Conservation (phyloP, 2,329 filamentous ascomycete species). For the Fusarium sp. region DNA sequence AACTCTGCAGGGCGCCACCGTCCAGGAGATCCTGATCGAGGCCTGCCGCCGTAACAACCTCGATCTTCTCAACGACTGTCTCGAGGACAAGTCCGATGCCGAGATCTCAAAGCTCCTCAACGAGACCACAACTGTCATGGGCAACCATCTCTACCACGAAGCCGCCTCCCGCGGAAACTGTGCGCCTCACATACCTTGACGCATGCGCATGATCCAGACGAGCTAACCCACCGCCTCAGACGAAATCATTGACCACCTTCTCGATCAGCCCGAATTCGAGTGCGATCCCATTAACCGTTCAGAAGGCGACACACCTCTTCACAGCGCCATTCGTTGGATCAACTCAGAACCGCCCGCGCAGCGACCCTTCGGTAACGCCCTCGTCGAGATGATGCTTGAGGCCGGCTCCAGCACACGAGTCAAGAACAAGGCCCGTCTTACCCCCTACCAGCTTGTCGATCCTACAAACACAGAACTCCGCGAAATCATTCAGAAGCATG, state of each 20-base stretch:
- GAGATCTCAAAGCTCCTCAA: conserved; percentile 84
- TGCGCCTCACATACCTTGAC: conserved; percentile 56
- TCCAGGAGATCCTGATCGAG: conserved; percentile 87
- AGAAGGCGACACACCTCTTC: conserved; percentile 81
- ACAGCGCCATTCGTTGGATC: conserved; percentile 80
- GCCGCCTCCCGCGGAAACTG: conserved; percentile 88
- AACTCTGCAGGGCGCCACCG: conserved; percentile 73
- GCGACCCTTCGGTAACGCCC: conserved; percentile 69
- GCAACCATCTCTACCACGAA: conserved; percentile 89
- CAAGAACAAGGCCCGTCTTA: conserved; percentile 78
- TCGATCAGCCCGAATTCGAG: conserved; percentile 85
- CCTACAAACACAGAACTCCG: conserved; percentile 71
- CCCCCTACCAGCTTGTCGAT: conserved; percentile 77
- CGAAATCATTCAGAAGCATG: conserved; percentile 73
- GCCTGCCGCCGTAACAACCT: conserved; percentile 94
- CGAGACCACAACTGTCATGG: conserved; percentile 83
- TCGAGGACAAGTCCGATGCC: conserved; percentile 68
- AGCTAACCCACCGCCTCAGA: conserved; percentile 56
- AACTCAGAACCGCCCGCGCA: conserved; percentile 73
- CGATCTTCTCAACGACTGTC: conserved; percentile 80
- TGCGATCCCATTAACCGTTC: conserved; percentile 79
- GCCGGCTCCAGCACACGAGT: conserved; percentile 70
- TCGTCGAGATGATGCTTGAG: conserved; percentile 84
- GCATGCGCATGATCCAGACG: conserved; percentile 1
- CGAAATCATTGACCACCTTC: conserved; percentile 82